Base-by-base conservation (phyloP, 306 rosid genomes). In the Begonia peltatifolia region DNA sequence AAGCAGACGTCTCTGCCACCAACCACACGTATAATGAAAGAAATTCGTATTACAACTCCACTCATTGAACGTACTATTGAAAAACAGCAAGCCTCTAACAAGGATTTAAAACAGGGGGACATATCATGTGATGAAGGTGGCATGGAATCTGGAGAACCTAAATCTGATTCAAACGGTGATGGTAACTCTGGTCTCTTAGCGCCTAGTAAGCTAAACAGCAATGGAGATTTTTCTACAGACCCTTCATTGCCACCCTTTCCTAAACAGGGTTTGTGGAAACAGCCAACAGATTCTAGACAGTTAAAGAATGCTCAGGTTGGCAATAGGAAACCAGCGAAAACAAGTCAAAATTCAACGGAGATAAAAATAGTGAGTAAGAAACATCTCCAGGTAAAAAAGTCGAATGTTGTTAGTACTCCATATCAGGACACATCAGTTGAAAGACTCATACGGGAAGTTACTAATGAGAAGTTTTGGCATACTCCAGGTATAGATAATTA, bases 361-460 rank as follows among this genome's bases (percentile, higher is more conserved):
- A 59, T 57, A 52, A 90, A 83, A 63, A 52, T 59, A 65, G 85
- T 71, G 43, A 90, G 65, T 73, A 90, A 86, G 75, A 90, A 90
- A 61, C 68, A 57, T 61, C 72, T 62, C 69, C 67, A 87, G 52
- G 67, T 67, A 70, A 90, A 90, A 79, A 90, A 83, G 81, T 95
- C 76, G 63, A 63, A 63, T 58, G 59, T 83, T 59, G 67, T 54
- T 18, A 76, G 75, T 67, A 60, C 62, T 56, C 66, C 62, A 58
- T 74, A 87, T 69, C 95, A 80, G 66, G 99, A 90, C 70, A 70
- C 95, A 1, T 90, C 99, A 0, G 92, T 90, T 54, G 99, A 90
- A 70, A 94, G 99, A 63, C 99, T 90, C 52, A 90, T 90, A 72
- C 80, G 99, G 57, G 95, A 90, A 80, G 99, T 90, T 52, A 90